Conservation (phyloP, 805 yeast species). For the Tetrapisispora fleetii region DNA sequence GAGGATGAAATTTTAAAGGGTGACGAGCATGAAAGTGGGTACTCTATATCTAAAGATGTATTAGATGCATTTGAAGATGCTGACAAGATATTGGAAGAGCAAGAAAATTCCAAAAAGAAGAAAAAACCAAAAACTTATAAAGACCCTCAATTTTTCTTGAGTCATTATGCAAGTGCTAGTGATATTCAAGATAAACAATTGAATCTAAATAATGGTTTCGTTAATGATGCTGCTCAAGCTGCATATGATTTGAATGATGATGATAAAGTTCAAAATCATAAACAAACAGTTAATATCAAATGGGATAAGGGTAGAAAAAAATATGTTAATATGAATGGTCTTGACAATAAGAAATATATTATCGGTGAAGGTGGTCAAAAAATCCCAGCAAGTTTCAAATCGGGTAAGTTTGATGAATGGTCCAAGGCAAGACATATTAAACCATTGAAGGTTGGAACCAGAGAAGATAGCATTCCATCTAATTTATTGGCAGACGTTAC, state of each 20-base stretch:
- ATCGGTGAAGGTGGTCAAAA: conserved; percentile 90
- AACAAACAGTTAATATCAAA: conserved; percentile 55
- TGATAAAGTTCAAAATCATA: conserved; percentile 54
- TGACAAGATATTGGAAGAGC: conserved; percentile 26
- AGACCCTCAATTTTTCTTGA: conserved; percentile 72
- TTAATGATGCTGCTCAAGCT: conserved; percentile 75
- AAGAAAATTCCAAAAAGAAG: conserved; percentile 12
- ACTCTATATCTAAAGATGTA: conserved; percentile 34
- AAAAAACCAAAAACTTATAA: conserved; percentile 44
- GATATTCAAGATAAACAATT: conserved; percentile 76
- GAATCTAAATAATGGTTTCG: conserved; percentile 50
- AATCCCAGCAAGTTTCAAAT: conserved; percentile 82
- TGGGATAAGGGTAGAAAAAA: conserved; percentile 95
- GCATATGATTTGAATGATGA: conserved; percentile 81
- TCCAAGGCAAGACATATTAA: conserved; percentile 54
- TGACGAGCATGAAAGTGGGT: conserved; percentile 40
- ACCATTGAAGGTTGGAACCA: conserved; percentile 39
- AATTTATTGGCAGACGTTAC: conserved; percentile 28
- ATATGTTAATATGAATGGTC: conserved; percentile 69
- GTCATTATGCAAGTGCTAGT: conserved; percentile 80
- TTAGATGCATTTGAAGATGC: conserved; percentile 34
- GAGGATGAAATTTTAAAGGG: conserved; percentile 64
- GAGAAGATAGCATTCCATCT: conserved; percentile 33
- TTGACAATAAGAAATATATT: conserved; percentile 70
- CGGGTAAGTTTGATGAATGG: conserved; percentile 93